Base-by-base conservation (phyloP, 2,329 filamentous ascomycete species). In the Aspergillus thermomutatus region DNA sequence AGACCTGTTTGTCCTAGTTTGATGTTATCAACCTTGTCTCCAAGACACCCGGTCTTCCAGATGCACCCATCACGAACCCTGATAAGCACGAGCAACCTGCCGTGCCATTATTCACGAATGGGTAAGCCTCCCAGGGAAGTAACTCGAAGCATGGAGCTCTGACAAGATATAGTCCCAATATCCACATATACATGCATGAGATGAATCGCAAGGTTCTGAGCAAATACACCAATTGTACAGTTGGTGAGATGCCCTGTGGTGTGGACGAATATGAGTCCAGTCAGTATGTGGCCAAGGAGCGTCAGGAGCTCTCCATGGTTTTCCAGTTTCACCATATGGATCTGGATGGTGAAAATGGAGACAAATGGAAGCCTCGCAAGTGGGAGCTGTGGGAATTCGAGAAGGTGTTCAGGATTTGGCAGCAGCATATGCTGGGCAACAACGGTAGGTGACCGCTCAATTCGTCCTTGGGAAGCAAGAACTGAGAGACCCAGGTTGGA, bases 11-110 rank as follows among this genome's bases (percentile, higher is more conserved):
- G 45, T 46, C 46, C 43, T 46, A 61, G 50, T 55, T 88, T 66
- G 87, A 89, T 67, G 85, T 85, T 0, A 86, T 89, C 68, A 88
- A 88, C 69, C 79, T 86, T 72, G 86, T 87, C 65, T 85, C 82
- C 63, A 89, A 89, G 66, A 79, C 75, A 0, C 77, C 76, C 0
- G 75, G 73, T 0, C 80, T 84, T 46, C 80, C 79, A n/a, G 70
- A 75, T 48, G 71, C 68, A 7, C 76, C 5, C 59, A 71, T 86
- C 41, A 73, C 75, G 1, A 76, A 84, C 50, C 72, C 75, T 5
- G 73, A 72, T 9, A 72, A 76, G 1, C 61, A 58, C 54, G 50
- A 69, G 60, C 84, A 87, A 64, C 81, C 80, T 0, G 84, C 80
- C 0, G 75, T 74, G 26, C 64, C 77, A 21, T 75, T 85, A 53